phyloP scores from a whole-genome alignment of 108 stramenopile genomes.

The Cyclostephanos invisitatus region DNA sequence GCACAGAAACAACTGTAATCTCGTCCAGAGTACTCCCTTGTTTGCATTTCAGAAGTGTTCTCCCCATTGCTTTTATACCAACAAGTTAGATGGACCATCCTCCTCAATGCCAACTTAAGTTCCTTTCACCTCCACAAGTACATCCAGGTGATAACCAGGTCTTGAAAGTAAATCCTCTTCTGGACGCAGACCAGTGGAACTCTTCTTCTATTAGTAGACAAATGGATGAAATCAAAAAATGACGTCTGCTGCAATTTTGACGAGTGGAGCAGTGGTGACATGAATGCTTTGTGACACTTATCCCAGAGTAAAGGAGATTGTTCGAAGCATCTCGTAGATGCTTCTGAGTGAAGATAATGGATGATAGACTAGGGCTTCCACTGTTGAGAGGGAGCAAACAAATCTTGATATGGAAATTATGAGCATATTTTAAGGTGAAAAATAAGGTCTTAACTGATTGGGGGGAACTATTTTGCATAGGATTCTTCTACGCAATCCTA shows the following conservation, averaged over 20 bases:
- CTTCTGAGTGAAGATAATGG: too few species aligned
- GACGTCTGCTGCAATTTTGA: not conserved
- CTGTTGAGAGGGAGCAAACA: too few species aligned
- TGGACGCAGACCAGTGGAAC: too few species aligned
- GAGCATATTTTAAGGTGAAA: too few species aligned
- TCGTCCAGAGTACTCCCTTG: not conserved
- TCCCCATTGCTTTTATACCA: not conserved
- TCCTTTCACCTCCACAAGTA: not conserved
- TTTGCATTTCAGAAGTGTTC: not conserved
- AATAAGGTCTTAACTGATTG: too few species aligned
- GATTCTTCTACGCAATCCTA: too few species aligned
- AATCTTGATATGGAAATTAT: too few species aligned
- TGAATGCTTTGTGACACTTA: not conserved
- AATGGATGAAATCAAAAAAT: not conserved
- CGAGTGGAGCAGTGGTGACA: not conserved
- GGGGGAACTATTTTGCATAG: too few species aligned
- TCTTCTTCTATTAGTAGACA: too few species aligned
- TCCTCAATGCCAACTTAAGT: not conserved
- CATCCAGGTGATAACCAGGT: not conserved
- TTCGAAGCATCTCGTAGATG: too few species aligned
- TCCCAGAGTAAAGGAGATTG: not conserved
- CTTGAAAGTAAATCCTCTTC: not conserved
- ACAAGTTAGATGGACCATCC: constrained; percentile 1
- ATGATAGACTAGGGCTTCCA: too few species aligned
- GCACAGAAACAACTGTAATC: not conserved